A percentile compares a stretch with the other conserved stretches of the same genome.
These are phyloP conservation scores for Boletus rufocinnamomeus DNA, from an alignment of 768 basidiomycete species.

Conservation along the genomic window DNA sequence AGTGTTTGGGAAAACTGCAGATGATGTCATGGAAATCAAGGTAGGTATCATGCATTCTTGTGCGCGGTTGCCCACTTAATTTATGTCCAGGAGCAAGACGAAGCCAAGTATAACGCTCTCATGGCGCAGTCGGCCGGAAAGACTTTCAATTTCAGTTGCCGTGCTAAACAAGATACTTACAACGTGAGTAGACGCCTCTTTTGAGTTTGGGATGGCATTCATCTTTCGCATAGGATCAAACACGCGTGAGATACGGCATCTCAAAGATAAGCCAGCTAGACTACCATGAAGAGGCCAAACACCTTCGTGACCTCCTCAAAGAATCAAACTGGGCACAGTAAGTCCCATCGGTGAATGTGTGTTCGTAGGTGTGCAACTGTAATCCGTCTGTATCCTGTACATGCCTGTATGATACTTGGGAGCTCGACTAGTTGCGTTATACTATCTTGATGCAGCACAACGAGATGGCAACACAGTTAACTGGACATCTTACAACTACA, in stretches of 20 bases:
- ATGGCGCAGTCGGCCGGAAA: conserved; percentile 67
- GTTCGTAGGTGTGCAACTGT: not conserved
- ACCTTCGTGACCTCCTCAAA: conserved; percentile 57
- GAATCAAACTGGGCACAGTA: conserved; percentile 57
- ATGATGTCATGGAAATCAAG: conserved; percentile 75
- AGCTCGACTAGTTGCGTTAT: not conserved
- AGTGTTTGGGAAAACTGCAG: conserved; percentile 76
- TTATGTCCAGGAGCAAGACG: conserved; percentile 55
- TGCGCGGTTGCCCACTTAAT: not conserved
- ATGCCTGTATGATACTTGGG: conserved; percentile 7
- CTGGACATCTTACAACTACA: conserved; percentile 1
- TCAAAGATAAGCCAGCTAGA: conserved; percentile 64
- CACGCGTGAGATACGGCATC: conserved; percentile 82
- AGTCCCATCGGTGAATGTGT: not conserved
- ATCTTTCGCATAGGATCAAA: conserved; percentile 58
- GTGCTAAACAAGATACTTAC: conserved; percentile 85
- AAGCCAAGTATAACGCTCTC: conserved; percentile 54
- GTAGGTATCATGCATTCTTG: conserved; percentile 35
- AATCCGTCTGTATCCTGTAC: conserved; percentile 3
- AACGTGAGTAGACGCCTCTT: conserved; percentile 53
- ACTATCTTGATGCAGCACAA: not conserved
- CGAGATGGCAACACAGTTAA: not conserved
- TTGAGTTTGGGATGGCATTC: not conserved
- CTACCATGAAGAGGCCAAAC: conserved; percentile 65
- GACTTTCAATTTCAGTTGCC: conserved; percentile 80